Evolutionary conservation across 176 grass and related monocot genomes (phyloP).

Genomic region (Paspalum vaginatum): DNA sequence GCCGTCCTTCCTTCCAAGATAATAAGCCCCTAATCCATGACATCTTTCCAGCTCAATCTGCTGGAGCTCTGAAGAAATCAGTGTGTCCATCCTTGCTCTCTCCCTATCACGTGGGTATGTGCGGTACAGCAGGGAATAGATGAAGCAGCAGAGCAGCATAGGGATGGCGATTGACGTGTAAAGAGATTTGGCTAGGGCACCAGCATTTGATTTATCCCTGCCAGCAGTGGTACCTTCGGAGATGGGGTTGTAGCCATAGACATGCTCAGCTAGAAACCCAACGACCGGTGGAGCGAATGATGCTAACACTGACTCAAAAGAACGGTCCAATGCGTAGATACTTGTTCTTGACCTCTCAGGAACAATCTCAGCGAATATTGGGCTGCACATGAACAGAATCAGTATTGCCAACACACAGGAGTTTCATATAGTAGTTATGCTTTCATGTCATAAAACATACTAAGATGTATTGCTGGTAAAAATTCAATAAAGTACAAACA

Average conservation of each 20-base stretch:
- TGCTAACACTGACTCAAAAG: slow-evolving; percentile 79
- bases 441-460: background rate
- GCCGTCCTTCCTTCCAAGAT: slow-evolving; percentile 36
- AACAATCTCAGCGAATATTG: slow-evolving; percentile 95
- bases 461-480: background rate
- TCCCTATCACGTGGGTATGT: slow-evolving; percentile 80
- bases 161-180: slow-evolving; percentile 76
- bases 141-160: slow-evolving; percentile 79
- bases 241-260: slow-evolving; percentile 72
- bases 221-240: slow-evolving; percentile 18
- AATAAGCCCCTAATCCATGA: background rate
- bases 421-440: background rate
- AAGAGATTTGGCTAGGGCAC: slow-evolving; percentile 78
- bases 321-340: slow-evolving; percentile 83
- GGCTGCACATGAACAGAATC: slow-evolving; percentile 53
- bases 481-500: background rate
- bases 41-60: slow-evolving; percentile 55
- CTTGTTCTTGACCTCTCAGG: slow-evolving; percentile 86
- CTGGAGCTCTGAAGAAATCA: slow-evolving; percentile 70
- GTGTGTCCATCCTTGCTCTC: slow-evolving; percentile 72
- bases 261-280: slow-evolving; percentile 64
- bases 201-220: slow-evolving; percentile 59
- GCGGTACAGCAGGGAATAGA: slow-evolving; percentile 74
- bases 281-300: slow-evolving; percentile 83
- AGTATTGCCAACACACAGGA: background rate